phyloP scores from a whole-genome alignment of 805 yeast species.

The Nakazawaea sp. region DNA sequence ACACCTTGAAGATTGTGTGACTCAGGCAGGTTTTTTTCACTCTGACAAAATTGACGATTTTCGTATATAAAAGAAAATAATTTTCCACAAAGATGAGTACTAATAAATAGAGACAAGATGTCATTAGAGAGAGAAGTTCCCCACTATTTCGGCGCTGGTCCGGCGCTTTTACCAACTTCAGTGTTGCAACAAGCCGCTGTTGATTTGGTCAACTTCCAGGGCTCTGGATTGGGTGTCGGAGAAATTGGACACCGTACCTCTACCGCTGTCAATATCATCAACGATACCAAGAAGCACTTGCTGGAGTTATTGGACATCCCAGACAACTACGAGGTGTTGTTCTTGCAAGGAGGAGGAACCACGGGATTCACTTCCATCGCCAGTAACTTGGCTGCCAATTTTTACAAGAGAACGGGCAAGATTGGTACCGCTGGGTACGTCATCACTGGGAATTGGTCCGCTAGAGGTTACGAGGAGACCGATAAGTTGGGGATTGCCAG shows the following conservation, averaged over 20 bases:
- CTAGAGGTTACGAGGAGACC: constrained; percentile 85
- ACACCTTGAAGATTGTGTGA: too few relatives aligned
- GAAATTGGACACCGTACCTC: constrained; percentile 94
- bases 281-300: constrained; percentile 66
- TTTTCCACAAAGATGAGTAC: too few relatives aligned
- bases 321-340: constrained; percentile 89
- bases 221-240: constrained; percentile 79
- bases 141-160: constrained; percentile 96
- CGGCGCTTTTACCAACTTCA: constrained; percentile 80
- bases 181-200: constrained; percentile 85
- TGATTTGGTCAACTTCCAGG: constrained; percentile 69
- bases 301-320: constrained; percentile 66
- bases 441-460: constrained; percentile 92
- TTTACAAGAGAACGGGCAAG: constrained; percentile 58
- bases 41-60: background rate
- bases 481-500: constrained; percentile 71
- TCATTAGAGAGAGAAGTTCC: constrained; percentile 61
- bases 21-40: background rate
- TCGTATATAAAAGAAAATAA: background rate
- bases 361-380: constrained; percentile 88
- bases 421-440: constrained; percentile 80
- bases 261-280: constrained; percentile 72
- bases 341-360: constrained; percentile 98
- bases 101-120: background rate
- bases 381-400: constrained; percentile 72